Evolutionary conservation across 106 monocot species (phyloP), one percentile per base, ranked within the genome.

Genomic region (Dendrobium officinale): DNA sequence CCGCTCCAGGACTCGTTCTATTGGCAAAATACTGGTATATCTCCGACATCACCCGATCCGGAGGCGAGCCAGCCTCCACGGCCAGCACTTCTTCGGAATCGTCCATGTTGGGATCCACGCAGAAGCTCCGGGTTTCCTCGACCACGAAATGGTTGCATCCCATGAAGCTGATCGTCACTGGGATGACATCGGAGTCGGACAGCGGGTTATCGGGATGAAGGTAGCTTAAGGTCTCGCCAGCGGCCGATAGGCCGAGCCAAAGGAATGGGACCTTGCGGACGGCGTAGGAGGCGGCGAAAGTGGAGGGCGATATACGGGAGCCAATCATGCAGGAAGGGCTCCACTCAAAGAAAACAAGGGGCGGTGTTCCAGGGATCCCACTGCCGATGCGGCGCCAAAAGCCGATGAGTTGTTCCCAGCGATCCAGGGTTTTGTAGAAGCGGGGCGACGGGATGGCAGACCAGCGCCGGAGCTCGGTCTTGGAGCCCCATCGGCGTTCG

Each of bases 11-110:
- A 80, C 91, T 99, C 26, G 85, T 93, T 81, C 88, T 79, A 68
- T 99, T 99, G 16, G 99, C 95, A 78, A 99, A 93, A 77, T 95
- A 89, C 79, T 86, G 88, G 68, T 99, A 99, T n/a, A 95, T 86
- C 77, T 93, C 95, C 16, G 86, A 77, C 89, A 85, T 88, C 83
- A 86, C 13, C 31, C 80, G 79, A 42, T 99, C 93, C 4, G 88
- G 88, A 10, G 98, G 95, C 16, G 96, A 97, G 4, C 82, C 77
- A 6, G 79, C 72, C 42, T 81, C 85, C 27, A 82, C 29, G 17
- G 80, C 78, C 7, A 51, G 47, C 33, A 75, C 44, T 72, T 83
- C 90, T 20, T 86, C 90, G 1, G 31, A 42, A 80, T 73, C 72
- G 18, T n/a, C 68, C 19, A 77, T 78, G 1, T 8, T 15, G 15